Base-by-base conservation (phyloP, 2,329 filamentous ascomycete species). In the Meredithiella fracta region DNA sequence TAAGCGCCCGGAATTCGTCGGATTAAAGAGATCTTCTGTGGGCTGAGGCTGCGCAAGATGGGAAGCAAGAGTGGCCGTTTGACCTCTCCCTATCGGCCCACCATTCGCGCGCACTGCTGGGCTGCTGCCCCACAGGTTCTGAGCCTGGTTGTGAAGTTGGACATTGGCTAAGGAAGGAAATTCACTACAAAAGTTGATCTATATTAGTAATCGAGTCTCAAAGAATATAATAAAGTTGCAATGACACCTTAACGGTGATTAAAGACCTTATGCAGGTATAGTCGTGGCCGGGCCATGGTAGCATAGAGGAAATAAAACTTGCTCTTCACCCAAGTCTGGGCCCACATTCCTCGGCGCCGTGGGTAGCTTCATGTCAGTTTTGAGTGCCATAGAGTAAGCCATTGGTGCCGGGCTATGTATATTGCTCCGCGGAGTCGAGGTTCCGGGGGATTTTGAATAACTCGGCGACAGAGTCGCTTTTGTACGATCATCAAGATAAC, bases 91-190 rank as follows among this genome's bases (percentile, higher is more conserved):
- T 58, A 75, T 68, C 26, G 70, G 70, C 1, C 70, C 74, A 47
- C 69, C 69, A 56, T 77, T 66, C 57, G 69, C 74, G 59, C 77
- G 58, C 8, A 54, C 70, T 17, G 73, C 68, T 5, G 72, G 72
- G 59, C 70, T 69, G 25, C 70, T 68, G 44, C 76, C 73, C 78
- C 78, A 81, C 67, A 80, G 70, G 3, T 75, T 75, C 14, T 73
- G 73, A 49, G 65, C 73, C 5, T 72, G 65, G 58, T 66, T 75
- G 26, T 73, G 68, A 47, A 79, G 66, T 62, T 78, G 76, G 47
- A 77, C 70, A 60, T 76, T 80, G 53, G 79, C 82, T 61, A 84
- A 67, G 22, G 79, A 81, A 7, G 80, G 80, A 55, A 84, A 84
- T 64, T 84, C 80, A 59, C 80, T 84, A 59, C n/a, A 49, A 23